Percentiles rank a stretch among this genome's conserved stretches.
Evolutionary conservation across 1,139 yeast species (phyloP).

Genomic region (Suhomyces ambrosiae): DNA sequence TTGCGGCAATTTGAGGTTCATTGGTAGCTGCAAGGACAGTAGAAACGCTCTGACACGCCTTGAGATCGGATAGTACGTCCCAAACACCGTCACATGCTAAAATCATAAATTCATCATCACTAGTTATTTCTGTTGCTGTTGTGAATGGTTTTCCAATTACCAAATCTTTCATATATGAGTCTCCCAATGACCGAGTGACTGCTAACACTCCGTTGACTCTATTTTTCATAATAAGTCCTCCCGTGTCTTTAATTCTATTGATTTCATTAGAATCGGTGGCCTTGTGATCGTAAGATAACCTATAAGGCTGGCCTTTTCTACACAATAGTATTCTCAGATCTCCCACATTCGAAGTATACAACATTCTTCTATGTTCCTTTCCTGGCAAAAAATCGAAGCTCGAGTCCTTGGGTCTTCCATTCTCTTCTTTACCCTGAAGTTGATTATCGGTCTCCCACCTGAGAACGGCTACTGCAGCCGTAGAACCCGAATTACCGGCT

Average conservation of each 20-base stretch:
- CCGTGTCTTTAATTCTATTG: constrained; percentile 70
- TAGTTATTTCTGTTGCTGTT: constrained; percentile 73
- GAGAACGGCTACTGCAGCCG: constrained; percentile 92
- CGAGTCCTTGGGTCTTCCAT: constrained; percentile 4
- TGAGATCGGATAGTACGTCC: constrained; percentile 86
- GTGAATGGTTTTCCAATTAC: constrained; percentile 94
- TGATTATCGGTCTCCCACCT: constrained; percentile 68
- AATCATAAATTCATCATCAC: constrained; percentile 72
- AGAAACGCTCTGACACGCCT: constrained; percentile 72
- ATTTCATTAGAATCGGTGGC: constrained; percentile 82
- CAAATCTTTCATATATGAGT: constrained; percentile 83
- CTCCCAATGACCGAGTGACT: constrained; percentile 94
- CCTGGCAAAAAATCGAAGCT: constrained; percentile 50
- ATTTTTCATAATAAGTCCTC: constrained; percentile 87
- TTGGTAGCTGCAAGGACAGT: constrained; percentile 46
- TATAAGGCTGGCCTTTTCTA: constrained; percentile 69
- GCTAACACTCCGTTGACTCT: constrained; percentile 96
- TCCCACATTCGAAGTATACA: constrained; percentile 95
- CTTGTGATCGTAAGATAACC: constrained; percentile 92
- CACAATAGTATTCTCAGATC: constrained; percentile 84
- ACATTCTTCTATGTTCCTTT: constrained; percentile 60
- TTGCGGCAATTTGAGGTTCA: constrained; percentile 68
- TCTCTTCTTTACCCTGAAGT: constrained; percentile 1
- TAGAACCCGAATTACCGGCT: constrained; percentile 79
- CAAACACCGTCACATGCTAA: constrained; percentile 94